These are phyloP conservation scores for Russula olivacea DNA, from an alignment of 768 basidiomycete species.

Conservation along the genomic window DNA sequence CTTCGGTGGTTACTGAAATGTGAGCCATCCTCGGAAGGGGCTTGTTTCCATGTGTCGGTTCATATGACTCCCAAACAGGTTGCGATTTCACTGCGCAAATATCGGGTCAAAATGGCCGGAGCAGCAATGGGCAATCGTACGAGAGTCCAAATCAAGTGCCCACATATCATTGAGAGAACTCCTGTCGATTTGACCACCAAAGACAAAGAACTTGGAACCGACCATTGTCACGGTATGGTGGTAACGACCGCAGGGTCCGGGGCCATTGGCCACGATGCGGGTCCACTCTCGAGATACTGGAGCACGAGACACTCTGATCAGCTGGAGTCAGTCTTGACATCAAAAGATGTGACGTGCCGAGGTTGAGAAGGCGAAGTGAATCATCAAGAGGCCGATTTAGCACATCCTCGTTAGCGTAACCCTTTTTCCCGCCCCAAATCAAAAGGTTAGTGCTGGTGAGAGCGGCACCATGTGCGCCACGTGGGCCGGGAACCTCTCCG, in stretches of 20 bases:
- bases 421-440: too few relatives aligned
- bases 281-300: constrained; percentile 46
- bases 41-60: constrained; percentile 49
- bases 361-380: too few relatives aligned
- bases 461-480: too few relatives aligned
- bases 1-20: constrained; percentile 72
- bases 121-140: constrained; percentile 43
- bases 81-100: constrained; percentile 60
- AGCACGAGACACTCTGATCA: background rate
- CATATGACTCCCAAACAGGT: constrained; percentile 77
- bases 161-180: too few relatives aligned
- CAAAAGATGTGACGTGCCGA: background rate
- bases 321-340: background rate
- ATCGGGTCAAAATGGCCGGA: constrained; percentile 11
- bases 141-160: constrained; percentile 90
- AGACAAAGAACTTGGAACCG: constrained; percentile 73
- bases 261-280: constrained; percentile 67
- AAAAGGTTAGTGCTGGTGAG: too few relatives aligned
- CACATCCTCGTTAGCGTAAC: too few relatives aligned
- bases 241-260: constrained; percentile 82
- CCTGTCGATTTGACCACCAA: too few relatives aligned
- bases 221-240: constrained; percentile 94
- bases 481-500: too few relatives aligned
- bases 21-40: constrained; percentile 89
- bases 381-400: too few relatives aligned